Conservation (phyloP, 1,284 basidiomycete species). For the Termitomyces sp. region DNA sequence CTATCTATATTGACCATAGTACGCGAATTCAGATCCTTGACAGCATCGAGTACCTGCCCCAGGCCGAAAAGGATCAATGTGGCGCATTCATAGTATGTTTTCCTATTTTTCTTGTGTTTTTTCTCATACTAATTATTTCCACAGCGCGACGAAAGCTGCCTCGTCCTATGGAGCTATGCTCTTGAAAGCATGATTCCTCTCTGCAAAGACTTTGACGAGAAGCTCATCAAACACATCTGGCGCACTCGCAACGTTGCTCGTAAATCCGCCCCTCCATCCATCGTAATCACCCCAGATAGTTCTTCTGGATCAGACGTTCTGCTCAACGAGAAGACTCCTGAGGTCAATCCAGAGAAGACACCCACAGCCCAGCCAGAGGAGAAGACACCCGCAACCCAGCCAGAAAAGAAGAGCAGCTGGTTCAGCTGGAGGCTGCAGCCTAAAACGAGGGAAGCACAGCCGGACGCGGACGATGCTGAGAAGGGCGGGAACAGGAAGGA, state of each 20-base stretch:
- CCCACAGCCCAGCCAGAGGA: conserved; percentile 18
- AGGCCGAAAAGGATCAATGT: conserved; percentile 79
- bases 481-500: conserved; percentile 29
- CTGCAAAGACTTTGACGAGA: conserved; percentile 73
- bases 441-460: conserved; percentile 11
- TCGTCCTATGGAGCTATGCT: conserved; percentile 76
- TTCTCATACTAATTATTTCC: background rate
- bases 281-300: conserved; percentile 14
- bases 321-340: conserved; percentile 21
- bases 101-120: background rate
- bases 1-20: conserved; percentile 62
- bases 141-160: conserved; percentile 68
- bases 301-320: conserved; percentile 22
- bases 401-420: conserved; percentile 21
- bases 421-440: conserved; percentile 37
- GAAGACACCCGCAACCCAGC: conserved; percentile 1
- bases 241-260: conserved; percentile 33
- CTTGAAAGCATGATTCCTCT: conserved; percentile 68
- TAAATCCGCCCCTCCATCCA: conserved; percentile 22
- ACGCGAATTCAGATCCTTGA: conserved; percentile 71
- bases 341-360: conserved; percentile 19
- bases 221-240: conserved; percentile 79
- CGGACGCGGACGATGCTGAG: conserved; percentile 26
- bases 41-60: conserved; percentile 63
- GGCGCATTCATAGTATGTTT: conserved; percentile 74